These are phyloP conservation scores for Murraya koenigii DNA, from an alignment of 345 rosid genomes.

Conservation along the genomic window DNA sequence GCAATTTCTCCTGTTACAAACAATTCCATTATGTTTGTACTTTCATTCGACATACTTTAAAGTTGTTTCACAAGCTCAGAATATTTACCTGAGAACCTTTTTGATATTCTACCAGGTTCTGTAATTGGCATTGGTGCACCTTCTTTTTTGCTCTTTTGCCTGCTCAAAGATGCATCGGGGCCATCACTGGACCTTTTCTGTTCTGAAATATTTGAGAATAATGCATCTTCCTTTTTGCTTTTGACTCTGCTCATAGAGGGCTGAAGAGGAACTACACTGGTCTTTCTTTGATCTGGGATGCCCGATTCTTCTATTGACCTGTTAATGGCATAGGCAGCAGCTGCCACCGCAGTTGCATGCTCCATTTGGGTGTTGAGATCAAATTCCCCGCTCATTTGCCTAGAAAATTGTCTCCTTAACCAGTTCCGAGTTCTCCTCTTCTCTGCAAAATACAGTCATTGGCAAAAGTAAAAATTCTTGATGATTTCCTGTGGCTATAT, in stretches of 20 bases:
- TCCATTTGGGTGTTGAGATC: conserved; percentile 20
- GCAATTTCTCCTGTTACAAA: conserved; percentile 21
- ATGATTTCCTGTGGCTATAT: neutral
- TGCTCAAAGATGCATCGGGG: conserved; percentile 20
- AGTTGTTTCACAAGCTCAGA: conserved; percentile 1
- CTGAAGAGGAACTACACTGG: neutral
- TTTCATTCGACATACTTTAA: neutral
- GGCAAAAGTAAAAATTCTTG: neutral
- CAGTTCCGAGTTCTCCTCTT: conserved; percentile 38
- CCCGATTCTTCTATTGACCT: conserved; percentile 13
- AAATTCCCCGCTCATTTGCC: conserved; percentile 32
- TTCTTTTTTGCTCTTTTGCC: conserved; percentile 32
- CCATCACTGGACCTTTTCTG: neutral
- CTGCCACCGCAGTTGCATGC: conserved; percentile 44
- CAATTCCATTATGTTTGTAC: neutral
- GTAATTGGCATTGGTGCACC: neutral
- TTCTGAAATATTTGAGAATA: conserved; percentile 2
- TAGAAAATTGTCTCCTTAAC: conserved; percentile 39
- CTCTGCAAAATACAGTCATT: conserved; percentile 46
- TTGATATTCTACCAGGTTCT: conserved; percentile 14
- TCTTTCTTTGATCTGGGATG: conserved; percentile 14
- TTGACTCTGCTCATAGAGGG: conserved; percentile 19
- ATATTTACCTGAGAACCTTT: conserved; percentile 22
- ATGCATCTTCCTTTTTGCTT: conserved; percentile 27
- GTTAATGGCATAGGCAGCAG: conserved; percentile 42